Conservation (phyloP, 2,329 filamentous ascomycete species). For the Exophiala bonariae region DNA sequence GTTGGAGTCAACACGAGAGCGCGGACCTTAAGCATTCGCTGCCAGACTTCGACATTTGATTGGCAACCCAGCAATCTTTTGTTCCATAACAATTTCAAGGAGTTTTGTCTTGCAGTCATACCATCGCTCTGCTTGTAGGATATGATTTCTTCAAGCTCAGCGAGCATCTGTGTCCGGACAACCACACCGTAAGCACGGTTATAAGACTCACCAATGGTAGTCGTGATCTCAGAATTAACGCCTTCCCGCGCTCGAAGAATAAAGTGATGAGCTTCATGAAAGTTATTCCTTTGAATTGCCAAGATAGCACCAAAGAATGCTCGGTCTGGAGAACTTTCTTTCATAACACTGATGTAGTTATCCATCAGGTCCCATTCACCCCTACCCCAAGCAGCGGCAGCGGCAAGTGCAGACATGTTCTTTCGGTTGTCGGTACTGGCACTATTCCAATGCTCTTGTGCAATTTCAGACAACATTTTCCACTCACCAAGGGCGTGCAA, state of each 20-base stretch:
- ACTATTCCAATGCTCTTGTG: slow-evolving; percentile 90
- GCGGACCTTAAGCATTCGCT: slow-evolving; percentile 92
- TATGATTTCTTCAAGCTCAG: slow-evolving; percentile 96
- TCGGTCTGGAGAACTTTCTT: slow-evolving; percentile 85
- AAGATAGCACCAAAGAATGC: slow-evolving; percentile 98
- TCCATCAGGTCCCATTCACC: slow-evolving; percentile 99
- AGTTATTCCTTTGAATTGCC: slow-evolving; percentile 92
- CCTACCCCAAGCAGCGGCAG: slow-evolving; percentile 93
- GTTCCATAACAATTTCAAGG: slow-evolving; percentile 94
- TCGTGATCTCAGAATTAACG: slow-evolving; percentile 91
- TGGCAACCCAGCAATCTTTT: slow-evolving; percentile 92
- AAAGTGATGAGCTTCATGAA: slow-evolving; percentile 82
- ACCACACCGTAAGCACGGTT: slow-evolving; percentile 97
- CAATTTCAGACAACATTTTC: slow-evolving; percentile 86
- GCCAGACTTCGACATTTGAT: slow-evolving; percentile 97
- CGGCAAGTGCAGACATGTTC: slow-evolving; percentile 87
- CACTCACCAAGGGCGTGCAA: slow-evolving; percentile 95
- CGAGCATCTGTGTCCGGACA: slow-evolving; percentile 97
- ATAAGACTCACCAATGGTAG: slow-evolving; percentile 96
- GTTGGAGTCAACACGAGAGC: slow-evolving; percentile 86
- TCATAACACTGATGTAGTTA: slow-evolving; percentile 93
- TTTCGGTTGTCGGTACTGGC: slow-evolving; percentile 84
- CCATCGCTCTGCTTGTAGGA: slow-evolving; percentile 85
- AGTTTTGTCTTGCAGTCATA: slow-evolving; percentile 82
- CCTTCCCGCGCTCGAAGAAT: slow-evolving; percentile 91